Evolutionary conservation across 495 filamentous ascomycete species (phyloP).

Genomic region (Lophiotrema nucula): DNA sequence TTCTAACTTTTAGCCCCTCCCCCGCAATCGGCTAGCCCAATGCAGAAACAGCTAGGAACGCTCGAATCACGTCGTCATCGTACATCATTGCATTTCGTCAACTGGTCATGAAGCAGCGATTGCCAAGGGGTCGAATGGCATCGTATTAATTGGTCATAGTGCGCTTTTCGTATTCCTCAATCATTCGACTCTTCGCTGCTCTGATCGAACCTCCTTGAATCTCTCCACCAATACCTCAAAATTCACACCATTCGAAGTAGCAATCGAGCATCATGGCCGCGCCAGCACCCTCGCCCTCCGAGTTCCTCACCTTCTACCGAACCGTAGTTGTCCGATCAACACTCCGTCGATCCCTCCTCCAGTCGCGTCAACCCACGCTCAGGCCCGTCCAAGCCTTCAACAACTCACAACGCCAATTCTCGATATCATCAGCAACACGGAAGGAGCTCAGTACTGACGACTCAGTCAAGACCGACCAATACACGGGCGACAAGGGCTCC

Average conservation of each 20-base stretch:
- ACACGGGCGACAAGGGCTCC: slow-evolving; percentile 11
- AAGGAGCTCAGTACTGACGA: slow-evolving; percentile 3
- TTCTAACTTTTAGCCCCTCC: too few species aligned
- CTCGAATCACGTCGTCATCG: too few species aligned
- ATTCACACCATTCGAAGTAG: neutral
- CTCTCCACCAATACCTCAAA: neutral
- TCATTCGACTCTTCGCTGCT: too few species aligned
- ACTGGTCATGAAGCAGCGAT: too few species aligned
- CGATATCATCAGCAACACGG: slow-evolving; percentile 11
- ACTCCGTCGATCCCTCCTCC: slow-evolving; percentile 4
- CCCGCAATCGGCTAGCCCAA: too few species aligned
- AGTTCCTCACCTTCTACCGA: slow-evolving; percentile 37
- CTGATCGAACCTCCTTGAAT: too few species aligned
- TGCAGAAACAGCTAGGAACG: too few species aligned
- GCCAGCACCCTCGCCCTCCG: slow-evolving; percentile 27
- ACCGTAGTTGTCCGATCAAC: slow-evolving; percentile 3
- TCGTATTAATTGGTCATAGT: too few species aligned
- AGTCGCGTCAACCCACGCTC: slow-evolving; percentile 2
- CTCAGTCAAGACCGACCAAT: too few species aligned
- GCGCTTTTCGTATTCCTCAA: too few species aligned
- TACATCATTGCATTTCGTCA: too few species aligned
- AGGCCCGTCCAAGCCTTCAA: slow-evolving; percentile 12
- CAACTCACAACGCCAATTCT: neutral
- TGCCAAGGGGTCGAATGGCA: too few species aligned
- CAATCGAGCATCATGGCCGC: slow-evolving; percentile 11